These are phyloP conservation scores for Coniochaeta sp. DNA, from an alignment of 2,329 filamentous ascomycete genomes.

Conservation along the genomic window DNA sequence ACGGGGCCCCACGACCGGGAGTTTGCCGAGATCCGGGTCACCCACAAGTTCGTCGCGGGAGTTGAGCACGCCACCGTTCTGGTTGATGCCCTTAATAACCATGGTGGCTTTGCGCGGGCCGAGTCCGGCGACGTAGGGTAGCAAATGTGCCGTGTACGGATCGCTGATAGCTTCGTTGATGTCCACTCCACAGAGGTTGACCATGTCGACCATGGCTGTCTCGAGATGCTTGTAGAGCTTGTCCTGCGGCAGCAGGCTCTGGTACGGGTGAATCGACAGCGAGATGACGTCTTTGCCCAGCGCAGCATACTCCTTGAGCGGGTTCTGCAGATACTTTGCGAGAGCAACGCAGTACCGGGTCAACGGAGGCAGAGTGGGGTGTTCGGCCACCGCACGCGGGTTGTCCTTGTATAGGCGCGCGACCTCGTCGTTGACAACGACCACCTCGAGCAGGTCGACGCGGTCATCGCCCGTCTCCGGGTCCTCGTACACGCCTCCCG, in stretches of 20 bases:
- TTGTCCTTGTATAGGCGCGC: slow-evolving; percentile 95
- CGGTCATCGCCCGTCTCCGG: slow-evolving; percentile 66
- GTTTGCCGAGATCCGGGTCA: slow-evolving; percentile 70
- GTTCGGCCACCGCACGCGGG: slow-evolving; percentile 67
- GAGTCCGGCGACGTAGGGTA: slow-evolving; percentile 86
- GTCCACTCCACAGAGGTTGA: slow-evolving; percentile 92
- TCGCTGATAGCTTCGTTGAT: slow-evolving; percentile 87
- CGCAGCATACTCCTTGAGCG: slow-evolving; percentile 92
- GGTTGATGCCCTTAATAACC: slow-evolving; percentile 81
- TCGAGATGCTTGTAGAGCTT: slow-evolving; percentile 82
- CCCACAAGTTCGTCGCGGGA: slow-evolving; percentile 84
- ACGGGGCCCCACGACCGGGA: slow-evolving; percentile 75
- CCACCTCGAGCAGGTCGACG: slow-evolving; percentile 74
- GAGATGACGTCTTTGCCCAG: slow-evolving; percentile 83
- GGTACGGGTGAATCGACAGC: slow-evolving; percentile 81
- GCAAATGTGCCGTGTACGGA: slow-evolving; percentile 72
- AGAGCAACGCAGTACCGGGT: slow-evolving; percentile 86
- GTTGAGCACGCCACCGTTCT: slow-evolving; percentile 78
- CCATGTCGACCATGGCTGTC: slow-evolving; percentile 97
- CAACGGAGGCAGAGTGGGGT: slow-evolving; percentile 70
- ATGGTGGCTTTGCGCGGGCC: slow-evolving; percentile 86
- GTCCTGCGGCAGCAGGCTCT: slow-evolving; percentile 80
- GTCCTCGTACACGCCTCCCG: slow-evolving; percentile 76
- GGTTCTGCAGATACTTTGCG: slow-evolving; percentile 88
- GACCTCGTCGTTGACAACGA: slow-evolving; percentile 93